Evolutionary conservation across 2,329 filamentous ascomycete species (phyloP), one percentile per base, ranked within the genome.

Genomic region (Lachnellula hyalina): DNA sequence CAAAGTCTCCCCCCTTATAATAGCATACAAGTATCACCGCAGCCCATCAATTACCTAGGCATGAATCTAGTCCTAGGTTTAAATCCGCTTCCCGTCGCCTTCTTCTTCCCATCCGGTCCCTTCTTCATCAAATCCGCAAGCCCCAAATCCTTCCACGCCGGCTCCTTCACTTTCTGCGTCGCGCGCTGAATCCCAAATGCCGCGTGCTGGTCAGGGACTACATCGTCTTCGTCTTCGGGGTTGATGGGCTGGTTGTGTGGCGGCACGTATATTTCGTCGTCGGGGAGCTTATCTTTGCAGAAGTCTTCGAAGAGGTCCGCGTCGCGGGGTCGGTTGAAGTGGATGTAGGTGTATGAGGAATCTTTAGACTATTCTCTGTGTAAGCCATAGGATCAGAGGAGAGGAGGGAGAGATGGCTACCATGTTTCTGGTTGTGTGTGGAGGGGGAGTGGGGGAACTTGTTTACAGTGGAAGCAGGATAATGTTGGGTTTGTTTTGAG

Each of bases 181-280:
- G 89, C 89, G 62, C 87, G 82, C 70, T 89, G 84, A 65, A 95
- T 94, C 40, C 89, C 90, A 69, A 94, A 94, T 0, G 89, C 90
- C 12, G 89, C 89, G 68, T 94, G 89, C 73, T 94, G 89, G 71
- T 94, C 89, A 0, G 90, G 89, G 4, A 94, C 89, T 4, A 94
- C 87, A 67, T 94, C 89, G 67, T 94, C 90, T 72, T 94, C 89
- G 69, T 94, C 89, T 71, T 94, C 89, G 0, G 90, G 89, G 69
- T 94, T 93, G 67, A 91, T 79, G 41, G 89, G 90, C 69, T 90
- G 88, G 68, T 91, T 83, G 59, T 90, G 83, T 7, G 84, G 83
- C 35, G 87, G 83, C n/a, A 95, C 87, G 71, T 89, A 88, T 68
- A 94, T 89, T 54, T 92, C 87, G 73, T 94, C 89, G 58, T 80